Conservation (phyloP, 441 rosid species). For the Pelargonium australe region DNA sequence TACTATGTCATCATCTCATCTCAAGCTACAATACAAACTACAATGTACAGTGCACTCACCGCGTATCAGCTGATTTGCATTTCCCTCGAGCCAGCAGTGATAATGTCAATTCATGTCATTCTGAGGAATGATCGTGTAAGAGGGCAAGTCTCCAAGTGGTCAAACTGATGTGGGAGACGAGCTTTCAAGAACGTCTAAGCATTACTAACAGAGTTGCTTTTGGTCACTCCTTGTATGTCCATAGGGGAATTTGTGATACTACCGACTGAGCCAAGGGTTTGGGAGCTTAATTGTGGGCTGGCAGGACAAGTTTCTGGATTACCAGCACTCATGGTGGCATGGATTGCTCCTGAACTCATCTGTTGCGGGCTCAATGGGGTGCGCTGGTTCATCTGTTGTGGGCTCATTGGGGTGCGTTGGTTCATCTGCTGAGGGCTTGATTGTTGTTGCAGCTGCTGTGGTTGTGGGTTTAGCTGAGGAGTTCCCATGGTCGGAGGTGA, state of each 20-base stretch:
- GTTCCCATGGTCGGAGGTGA: conserved; percentile 73
- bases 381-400: conserved; percentile 85
- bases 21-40: too few relatives aligned
- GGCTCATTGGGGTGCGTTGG: conserved; percentile 47
- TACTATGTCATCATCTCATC: too few relatives aligned
- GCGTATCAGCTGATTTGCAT: too few relatives aligned
- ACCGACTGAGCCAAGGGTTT: conserved; percentile 87
- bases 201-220: too few relatives aligned
- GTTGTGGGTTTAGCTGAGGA: conserved; percentile 50
- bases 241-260: conserved; percentile 86
- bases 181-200: too few relatives aligned
- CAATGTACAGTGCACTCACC: too few relatives aligned
- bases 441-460: conserved; percentile 39
- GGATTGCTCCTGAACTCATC: conserved; percentile 75
- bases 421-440: conserved; percentile 35
- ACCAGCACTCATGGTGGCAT: conserved; percentile 63
- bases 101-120: too few relatives aligned
- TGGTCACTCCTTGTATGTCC: conserved; percentile 62
- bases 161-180: too few relatives aligned
- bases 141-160: too few relatives aligned
- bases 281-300: conserved; percentile 94
- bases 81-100: too few relatives aligned
- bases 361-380: conserved; percentile 94
- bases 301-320: conserved; percentile 83
- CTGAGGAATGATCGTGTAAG: too few relatives aligned